Evolutionary conservation across 495 filamentous ascomycete species (phyloP).

Genomic region (Collariella sp.): DNA sequence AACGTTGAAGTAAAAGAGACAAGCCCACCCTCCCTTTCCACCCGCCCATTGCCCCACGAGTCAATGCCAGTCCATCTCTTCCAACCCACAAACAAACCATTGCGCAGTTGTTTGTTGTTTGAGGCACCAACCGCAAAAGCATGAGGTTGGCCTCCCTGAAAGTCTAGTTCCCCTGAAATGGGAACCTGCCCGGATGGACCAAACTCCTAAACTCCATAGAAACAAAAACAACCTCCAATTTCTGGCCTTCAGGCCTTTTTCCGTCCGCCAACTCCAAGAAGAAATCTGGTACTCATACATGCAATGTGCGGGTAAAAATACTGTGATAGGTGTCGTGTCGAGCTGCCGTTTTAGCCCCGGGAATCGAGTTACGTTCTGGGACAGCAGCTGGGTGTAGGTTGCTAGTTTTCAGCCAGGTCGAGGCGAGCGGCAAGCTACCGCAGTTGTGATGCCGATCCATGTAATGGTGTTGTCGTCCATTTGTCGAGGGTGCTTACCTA

Average conservation of each 20-base stretch:
- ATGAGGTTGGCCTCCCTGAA: background rate
- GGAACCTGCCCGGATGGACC: background rate
- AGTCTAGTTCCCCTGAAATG: background rate
- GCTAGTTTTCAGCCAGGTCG: too few species aligned
- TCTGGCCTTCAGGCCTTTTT: background rate
- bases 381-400: background rate
- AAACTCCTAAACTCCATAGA: background rate
- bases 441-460: background rate
- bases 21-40: too few species aligned
- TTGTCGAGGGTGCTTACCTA: too few species aligned
- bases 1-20: too few species aligned
- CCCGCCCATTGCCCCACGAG: too few species aligned
- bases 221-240: background rate
- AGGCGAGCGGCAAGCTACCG: background rate
- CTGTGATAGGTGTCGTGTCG: background rate
- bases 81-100: too few species aligned
- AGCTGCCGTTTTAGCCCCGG: background rate
- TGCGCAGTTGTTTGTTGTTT: too few species aligned
- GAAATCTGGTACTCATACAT: background rate
- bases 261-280: background rate
- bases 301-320: background rate
- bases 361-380: background rate
- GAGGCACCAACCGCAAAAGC: background rate
- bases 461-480: too few species aligned
- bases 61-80: too few species aligned